These are phyloP conservation scores for Tuber microsphaerosporum DNA, from an alignment of 495 filamentous ascomycete genomes.

Conservation along the genomic window DNA sequence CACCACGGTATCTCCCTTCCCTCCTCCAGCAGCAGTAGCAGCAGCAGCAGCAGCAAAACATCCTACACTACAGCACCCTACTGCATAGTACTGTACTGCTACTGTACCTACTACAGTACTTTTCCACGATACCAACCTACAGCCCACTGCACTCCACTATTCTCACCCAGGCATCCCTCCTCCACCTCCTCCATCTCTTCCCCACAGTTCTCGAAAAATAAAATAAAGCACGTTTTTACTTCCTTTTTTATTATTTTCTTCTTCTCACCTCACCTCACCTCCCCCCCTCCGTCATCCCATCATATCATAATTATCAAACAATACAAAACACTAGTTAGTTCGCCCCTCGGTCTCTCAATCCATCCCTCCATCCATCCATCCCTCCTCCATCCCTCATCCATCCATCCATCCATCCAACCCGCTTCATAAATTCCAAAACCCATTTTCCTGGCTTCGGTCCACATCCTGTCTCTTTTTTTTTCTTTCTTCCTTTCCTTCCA, in stretches of 20 bases:
- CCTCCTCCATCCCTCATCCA: not conserved
- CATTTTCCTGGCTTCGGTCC: not conserved
- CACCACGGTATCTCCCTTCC: not conserved
- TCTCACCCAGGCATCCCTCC: not conserved
- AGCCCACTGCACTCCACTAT: not conserved
- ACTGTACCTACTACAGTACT: not conserved
- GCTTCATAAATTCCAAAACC: not conserved
- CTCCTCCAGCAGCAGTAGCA: not conserved
- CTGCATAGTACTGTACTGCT: not conserved
- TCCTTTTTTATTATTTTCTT: not conserved
- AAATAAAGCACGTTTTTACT: constrained; percentile 1
- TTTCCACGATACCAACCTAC: not conserved
- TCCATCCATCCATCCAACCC: not conserved
- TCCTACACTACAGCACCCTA: not conserved
- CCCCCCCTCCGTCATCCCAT: not conserved
- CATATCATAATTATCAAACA: not conserved
- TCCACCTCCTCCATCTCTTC: not conserved
- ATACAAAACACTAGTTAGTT: not conserved
- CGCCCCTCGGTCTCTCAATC: not conserved
- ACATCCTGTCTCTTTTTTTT: not conserved
- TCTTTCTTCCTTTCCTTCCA: not conserved
- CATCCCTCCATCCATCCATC: no score
- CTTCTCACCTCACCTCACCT: no score
- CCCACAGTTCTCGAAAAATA: not conserved
- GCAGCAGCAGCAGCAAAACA: not conserved